Evolutionary conservation across 2,329 filamentous ascomycete species (phyloP).

Genomic region (Cryphonectria naterciae): DNA sequence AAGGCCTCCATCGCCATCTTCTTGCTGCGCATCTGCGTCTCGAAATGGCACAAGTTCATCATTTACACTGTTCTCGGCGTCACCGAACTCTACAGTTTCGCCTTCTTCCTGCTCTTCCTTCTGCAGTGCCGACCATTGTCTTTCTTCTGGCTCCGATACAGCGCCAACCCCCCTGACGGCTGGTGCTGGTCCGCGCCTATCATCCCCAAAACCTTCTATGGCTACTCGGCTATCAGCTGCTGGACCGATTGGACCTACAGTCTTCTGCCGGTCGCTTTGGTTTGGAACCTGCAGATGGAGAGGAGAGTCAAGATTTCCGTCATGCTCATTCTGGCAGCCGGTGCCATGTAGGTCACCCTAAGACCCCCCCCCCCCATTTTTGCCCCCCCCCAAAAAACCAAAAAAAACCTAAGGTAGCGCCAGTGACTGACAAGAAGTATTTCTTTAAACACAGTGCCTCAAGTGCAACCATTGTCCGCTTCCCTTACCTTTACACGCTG

Average conservation of each 20-base stretch:
- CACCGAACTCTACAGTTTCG: background rate
- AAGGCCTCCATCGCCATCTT: constrained; percentile 8
- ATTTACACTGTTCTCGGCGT: background rate
- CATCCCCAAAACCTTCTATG: background rate
- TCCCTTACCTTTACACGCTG: constrained; percentile 9
- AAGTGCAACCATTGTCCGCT: constrained; percentile 9
- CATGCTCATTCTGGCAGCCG: constrained; percentile 8
- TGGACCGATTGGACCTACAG: constrained; percentile 17
- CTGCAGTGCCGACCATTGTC: constrained; percentile 1
- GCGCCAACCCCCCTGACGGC: background rate
- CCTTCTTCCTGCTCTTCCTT: constrained; percentile 4
- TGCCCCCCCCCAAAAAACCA: too few species aligned
- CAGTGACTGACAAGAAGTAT: background rate
- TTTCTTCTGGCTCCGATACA: constrained; percentile 1
- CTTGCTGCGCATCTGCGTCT: constrained; percentile 1
- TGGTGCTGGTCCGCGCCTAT: background rate
- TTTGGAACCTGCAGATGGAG: constrained; percentile 18
- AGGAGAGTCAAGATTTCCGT: constrained; percentile 5
- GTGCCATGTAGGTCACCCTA: background rate
- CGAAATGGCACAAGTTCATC: constrained; percentile 1
- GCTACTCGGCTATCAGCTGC: constrained; percentile 15
- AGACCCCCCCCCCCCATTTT: background rate
- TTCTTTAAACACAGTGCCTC: background rate
- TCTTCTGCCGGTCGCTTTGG: constrained; percentile 13
- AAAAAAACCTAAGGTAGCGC: background rate